A percentile compares a stretch with the other conserved stretches of the same genome.
Conservation (phyloP, 345 rosid species). For the Euphorbia peplus region DNA sequence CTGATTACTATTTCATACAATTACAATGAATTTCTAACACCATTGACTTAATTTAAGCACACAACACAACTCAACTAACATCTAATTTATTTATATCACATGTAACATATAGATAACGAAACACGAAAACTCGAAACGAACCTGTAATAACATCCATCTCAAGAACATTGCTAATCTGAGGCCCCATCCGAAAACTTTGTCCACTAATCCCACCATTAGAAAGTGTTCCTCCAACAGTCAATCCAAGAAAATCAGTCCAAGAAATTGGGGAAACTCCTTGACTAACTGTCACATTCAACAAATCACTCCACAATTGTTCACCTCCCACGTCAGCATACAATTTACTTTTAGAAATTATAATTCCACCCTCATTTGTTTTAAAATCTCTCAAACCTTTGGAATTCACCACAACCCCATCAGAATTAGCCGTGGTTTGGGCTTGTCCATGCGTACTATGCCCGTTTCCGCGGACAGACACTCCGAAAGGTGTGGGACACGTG, state of each 20-base stretch:
- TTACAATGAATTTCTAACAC: too few species aligned
- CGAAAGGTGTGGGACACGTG: slow-evolving; percentile 15
- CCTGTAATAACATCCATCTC: slow-evolving; percentile 32
- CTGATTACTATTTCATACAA: too few species aligned
- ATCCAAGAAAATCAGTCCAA: slow-evolving; percentile 27
- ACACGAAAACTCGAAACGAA: too few species aligned
- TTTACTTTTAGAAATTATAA: not conserved
- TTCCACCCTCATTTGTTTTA: not conserved
- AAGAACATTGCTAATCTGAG: slow-evolving; percentile 27
- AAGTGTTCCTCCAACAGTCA: slow-evolving; percentile 31
- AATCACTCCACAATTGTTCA: slow-evolving; percentile 24
- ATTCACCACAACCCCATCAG: slow-evolving; percentile 21
- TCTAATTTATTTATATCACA: too few species aligned
- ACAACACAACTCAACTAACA: too few species aligned
- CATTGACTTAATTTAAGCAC: too few species aligned
- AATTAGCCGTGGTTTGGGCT: not conserved
- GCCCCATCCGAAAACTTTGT: slow-evolving; percentile 25
- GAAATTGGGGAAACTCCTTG: slow-evolving; percentile 22
- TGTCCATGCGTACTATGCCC: slow-evolving; percentile 26
- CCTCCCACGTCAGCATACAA: slow-evolving; percentile 24
- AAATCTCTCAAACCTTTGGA: slow-evolving; percentile 8
- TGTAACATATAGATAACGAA: too few species aligned
- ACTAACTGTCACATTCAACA: slow-evolving; percentile 14
- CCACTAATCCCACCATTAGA: slow-evolving; percentile 35
- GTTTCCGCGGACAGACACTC: slow-evolving; percentile 19